Base-by-base conservation (phyloP, 495 filamentous ascomycete species). In the Penicillium diatomitis region DNA sequence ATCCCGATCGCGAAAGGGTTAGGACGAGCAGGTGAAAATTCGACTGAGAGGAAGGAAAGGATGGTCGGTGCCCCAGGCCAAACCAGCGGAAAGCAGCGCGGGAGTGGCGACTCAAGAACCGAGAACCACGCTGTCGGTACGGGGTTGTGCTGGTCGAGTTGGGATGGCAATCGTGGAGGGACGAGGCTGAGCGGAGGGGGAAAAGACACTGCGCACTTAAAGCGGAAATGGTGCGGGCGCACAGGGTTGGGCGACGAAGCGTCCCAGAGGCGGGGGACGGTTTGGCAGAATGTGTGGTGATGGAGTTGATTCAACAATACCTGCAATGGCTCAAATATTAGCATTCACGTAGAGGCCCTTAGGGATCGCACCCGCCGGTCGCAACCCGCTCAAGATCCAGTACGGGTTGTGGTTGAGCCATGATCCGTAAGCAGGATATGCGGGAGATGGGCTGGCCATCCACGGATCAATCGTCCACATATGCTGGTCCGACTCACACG, bases 371-470 rank as follows among this genome's bases (percentile, higher is more conserved):
- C 20, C 20, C 20, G 20, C 9, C 27, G 31, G 10, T 44, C 41
- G 41, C 41, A 44, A 32, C n/a, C 41, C 28, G 28, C 9, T 46
- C 36, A 50, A 55, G 56, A 49, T 46, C 7, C 40, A 29, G n/a
- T n/a, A n/a, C n/a, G 29, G 10, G 11, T 5, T 52, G 40, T 58
- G 59, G 61, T 52, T 52, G 60, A 67, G 61, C 63, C 63, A 64
- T 47, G 49, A 51, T 52, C 48, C 53, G 48, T 49, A 61, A 63
- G 65, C 63, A 64, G 58, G 62, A 47, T 20, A 20, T 57, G 66
- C 66, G 66, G 66, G 64, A 69, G 66, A 69, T 69, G 62, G 41
- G 51, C 62, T 64, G 55, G 52, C 48, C 42, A 64, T 58, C 66
- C 66, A 67, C 64, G 66, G 66, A 58, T 67, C 62, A 45, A 54